Evolutionary conservation across 805 yeast genomes (phyloP), one percentile per base, ranked within the genome.

Genomic region (Ogataea kodamae): DNA sequence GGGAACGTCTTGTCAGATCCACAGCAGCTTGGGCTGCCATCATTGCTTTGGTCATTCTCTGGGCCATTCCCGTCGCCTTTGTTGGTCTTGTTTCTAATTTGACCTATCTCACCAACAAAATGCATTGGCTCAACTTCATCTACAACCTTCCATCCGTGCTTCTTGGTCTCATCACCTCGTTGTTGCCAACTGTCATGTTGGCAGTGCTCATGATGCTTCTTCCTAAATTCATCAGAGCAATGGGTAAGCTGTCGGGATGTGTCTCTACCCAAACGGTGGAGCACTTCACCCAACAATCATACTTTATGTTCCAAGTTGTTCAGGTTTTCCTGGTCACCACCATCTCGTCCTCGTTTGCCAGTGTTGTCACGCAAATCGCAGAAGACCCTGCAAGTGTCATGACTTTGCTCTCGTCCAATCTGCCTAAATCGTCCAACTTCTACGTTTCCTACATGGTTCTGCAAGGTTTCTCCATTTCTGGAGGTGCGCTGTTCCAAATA

Each of bases 1-100:
- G 86, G 82, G 94, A 83, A 58, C 62, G 78, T 49, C 54, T 80
- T 12, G 62, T 65, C 9, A 69, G 90, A 62, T 55, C 62, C 20
- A 55, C 68, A 17, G 67, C 68, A 34, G 76, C 89, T 0, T 36
- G 62, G 21, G 65, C 74, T 10, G 76, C 75, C 2, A 72, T 81
- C 35, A 48, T 61, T 14, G 83, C 78, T 1, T 49, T 80, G 26
- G 66, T 81, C 33, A 52, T 77, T 18, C 62, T 78, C 46, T 83
- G 94, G 94, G 71, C 89, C 37, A 60, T 81, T 44, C 90, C 90
- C 9, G 87, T 81, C 24, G 81, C 89, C 3, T 77, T 82, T 55
- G 87, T 82, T 29, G 89, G 89, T 70, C 53, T 78, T 51, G 66
- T 82, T 38, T 81, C 89, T 3, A 81, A 81, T 50, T 61, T 82